Base-by-base conservation (phyloP, 2,329 filamentous ascomycete genomes). In the Aspergillus sp. region DNA sequence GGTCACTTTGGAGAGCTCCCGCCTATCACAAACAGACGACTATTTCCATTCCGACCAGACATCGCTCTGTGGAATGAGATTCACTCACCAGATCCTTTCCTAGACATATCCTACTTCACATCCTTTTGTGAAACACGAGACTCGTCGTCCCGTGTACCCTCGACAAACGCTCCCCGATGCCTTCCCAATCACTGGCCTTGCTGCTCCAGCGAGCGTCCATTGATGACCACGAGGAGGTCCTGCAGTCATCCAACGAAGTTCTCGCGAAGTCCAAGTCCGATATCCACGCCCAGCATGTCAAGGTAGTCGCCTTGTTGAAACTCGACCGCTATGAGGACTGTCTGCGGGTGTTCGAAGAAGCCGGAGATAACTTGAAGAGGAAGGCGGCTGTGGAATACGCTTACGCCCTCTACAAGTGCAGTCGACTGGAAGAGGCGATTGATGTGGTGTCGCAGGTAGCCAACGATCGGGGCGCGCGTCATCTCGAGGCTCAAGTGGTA, bases 321-420 rank as follows among this genome's bases (percentile, higher is more conserved):
- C 74, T 86, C 36, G 84, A 87, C 60, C 81, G 83, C 44, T 86
- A 81, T 60, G 79, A 83, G 8, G 83, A 86, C 64, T 80, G 82
- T 14, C 65, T 85, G 44, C 75, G 77, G 24, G 75, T 79, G 5
- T 76, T 86, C 45, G 80, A 84, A 59, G 73, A 78, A 20, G 75
- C 71, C 45, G 79, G 80, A 19, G 76, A 81, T 56, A 67, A 65
- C 45, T 64, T 86, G 61, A 82, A 84, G 68, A 71, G 80, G 57
- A 72, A 67, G 59, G 81, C 80, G 3, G 67, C 71, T n/a, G 68
- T 86, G 57, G 84, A 85, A 64, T 82, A 83, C 65, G 81, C 82
- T 17, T 87, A 87, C 70, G 79, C 80, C 22, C 71, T 86, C 42
- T 87, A 87, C 70, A 86, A 85, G 59, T 73, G 74, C 35, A 83